phyloP scores from a whole-genome alignment of 257 asterid species.

The Solanum piurae region DNA sequence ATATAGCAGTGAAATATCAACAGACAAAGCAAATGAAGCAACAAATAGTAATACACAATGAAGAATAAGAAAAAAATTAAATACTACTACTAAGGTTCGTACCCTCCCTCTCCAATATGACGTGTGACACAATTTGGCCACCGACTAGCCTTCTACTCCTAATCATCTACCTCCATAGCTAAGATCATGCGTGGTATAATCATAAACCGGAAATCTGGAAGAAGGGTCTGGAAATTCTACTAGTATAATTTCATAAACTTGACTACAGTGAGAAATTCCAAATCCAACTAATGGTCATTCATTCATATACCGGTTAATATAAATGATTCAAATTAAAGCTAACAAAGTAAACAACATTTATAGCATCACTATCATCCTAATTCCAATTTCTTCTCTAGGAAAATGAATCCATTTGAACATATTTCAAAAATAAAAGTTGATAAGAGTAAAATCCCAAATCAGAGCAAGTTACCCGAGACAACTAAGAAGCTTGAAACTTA shows the following conservation, averaged over 20 bases:
- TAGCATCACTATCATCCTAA: background rate
- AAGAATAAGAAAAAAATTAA: background rate
- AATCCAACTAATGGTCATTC: background rate
- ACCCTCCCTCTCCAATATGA: background rate
- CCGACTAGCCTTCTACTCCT: background rate
- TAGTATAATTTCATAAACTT: background rate
- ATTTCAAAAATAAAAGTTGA: background rate
- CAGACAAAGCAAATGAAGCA: background rate
- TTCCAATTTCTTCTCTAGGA: background rate
- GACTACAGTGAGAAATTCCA: background rate
- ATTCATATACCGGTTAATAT: too few species aligned
- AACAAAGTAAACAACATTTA: background rate
- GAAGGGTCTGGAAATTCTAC: background rate
- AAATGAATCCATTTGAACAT: background rate
- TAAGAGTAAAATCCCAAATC: background rate
- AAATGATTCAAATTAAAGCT: background rate
- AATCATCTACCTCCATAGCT: background rate
- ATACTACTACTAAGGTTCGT: background rate
- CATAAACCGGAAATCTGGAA: background rate
- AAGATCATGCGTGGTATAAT: background rate
- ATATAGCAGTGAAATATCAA: background rate
- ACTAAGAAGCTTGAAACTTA: slow-evolving; percentile 75
- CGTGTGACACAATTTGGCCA: background rate
- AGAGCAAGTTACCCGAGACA: slow-evolving; percentile 57
- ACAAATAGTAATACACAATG: background rate